Evolutionary conservation across 306 rosid genomes (phyloP).

Genomic region (Cucurbita ficifolia): DNA sequence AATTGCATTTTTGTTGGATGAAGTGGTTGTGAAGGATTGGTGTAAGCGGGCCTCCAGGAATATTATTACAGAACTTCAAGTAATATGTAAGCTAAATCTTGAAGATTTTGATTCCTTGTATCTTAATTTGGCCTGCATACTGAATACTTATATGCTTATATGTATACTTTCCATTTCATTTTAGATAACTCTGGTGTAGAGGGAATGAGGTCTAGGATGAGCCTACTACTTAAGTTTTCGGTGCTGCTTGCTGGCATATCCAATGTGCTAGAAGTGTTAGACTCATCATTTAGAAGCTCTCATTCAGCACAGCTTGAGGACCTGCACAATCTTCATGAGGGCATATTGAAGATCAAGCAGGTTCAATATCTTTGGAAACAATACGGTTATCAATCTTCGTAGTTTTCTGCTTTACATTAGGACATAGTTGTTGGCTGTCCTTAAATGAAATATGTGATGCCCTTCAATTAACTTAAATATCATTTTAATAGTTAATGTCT

Average conservation of each 20-base stretch:
- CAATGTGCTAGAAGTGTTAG: conserved; percentile 79
- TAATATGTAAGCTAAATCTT: conserved; percentile 67
- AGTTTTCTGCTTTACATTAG: background rate
- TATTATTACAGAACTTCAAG: conserved; percentile 54
- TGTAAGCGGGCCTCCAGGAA: conserved; percentile 72
- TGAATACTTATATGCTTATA: background rate
- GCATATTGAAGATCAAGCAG: conserved; percentile 76
- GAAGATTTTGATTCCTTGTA: conserved; percentile 10
- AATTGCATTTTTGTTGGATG: conserved; percentile 96
- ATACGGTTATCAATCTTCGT: background rate
- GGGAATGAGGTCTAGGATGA: conserved; percentile 39
- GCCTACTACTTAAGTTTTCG: conserved; percentile 53
- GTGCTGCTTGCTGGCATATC: conserved; percentile 62
- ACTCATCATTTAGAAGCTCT: conserved; percentile 72
- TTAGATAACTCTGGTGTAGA: conserved; percentile 48
- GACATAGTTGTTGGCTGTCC: background rate
- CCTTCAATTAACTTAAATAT: background rate
- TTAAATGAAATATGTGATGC: background rate
- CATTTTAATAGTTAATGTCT: background rate
- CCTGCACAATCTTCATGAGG: conserved; percentile 73
- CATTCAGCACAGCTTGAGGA: conserved; percentile 75
- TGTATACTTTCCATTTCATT: conserved; percentile 15
- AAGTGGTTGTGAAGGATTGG: conserved; percentile 99
- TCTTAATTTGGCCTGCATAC: background rate
- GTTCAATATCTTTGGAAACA: conserved; percentile 22